Evolutionary conservation across 1,284 basidiomycete species (phyloP), one percentile per base, ranked within the genome.

Genomic region (Tylopilus sp.): DNA sequence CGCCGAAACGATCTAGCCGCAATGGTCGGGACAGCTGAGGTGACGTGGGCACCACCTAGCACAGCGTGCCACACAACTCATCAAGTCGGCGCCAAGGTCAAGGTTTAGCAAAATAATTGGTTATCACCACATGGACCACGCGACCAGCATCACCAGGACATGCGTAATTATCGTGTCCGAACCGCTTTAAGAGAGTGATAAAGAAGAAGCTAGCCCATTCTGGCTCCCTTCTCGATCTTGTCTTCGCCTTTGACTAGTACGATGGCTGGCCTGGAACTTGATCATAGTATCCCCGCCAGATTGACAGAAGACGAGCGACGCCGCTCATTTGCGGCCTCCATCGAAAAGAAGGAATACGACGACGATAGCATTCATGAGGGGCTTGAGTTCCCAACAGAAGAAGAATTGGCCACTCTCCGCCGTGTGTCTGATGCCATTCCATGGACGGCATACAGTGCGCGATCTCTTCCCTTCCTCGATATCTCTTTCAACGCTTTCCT

Each of bases 361-460:
- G 33, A 58, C 53, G 80, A 83, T 52, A 76, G 73, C 29, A 72
- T 76, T 49, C 78, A 84, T 48, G 80, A 82, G 36, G 82, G 81
- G 22, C 76, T 85, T 46, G 77, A 80, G 54, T 81, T 84, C 56
- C 90, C 90, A 4, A 88, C 88, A 3, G 81, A 83, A 26, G 83
- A 90, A 65, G 89, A 91, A 70, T 68, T 74, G 20, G 60, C 58
- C 7, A 84, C 80, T 11, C 76, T 90, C 40, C 77, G 84, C 28
- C 81, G 82, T 29, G 81, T 91, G 7, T 65, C 85, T 10, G 87
- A 88, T 60, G 51, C 64, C 35, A 70, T 89, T 48, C 84, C 86
- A 7, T 86, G 82, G 88, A 76, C 65, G 54, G 84, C 83, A 28
- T 89, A 86, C 64, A 63, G 85, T 86, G 52, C 68, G 79, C 75